Conservation (phyloP, 768 basidiomycete species). For the Suillus placidus region DNA sequence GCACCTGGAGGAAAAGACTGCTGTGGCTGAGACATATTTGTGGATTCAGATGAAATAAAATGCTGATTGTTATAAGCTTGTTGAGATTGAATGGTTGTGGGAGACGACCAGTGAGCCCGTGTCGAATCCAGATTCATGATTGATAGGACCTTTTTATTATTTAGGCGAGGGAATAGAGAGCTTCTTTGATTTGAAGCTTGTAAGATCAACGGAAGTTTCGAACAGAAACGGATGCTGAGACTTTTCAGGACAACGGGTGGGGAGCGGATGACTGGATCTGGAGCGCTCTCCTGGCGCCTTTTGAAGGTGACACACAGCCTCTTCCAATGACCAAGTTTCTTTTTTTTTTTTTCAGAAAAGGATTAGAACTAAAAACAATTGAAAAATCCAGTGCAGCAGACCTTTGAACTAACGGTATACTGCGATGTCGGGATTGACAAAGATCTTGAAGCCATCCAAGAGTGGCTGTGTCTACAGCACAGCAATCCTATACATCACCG, state of each 20-base stretch:
- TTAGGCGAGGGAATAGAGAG: conserved; percentile 39
- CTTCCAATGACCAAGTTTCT: too few species aligned
- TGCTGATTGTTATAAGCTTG: conserved; percentile 34
- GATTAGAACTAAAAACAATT: neutral
- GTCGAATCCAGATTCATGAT: conserved; percentile 40
- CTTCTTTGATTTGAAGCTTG: conserved; percentile 37
- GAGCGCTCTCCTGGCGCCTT: conserved; percentile 19
- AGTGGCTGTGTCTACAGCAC: conserved; percentile 40
- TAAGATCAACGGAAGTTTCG: conserved; percentile 32
- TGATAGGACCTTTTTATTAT: conserved; percentile 37
- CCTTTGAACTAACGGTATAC: neutral
- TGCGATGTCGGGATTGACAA: conserved; percentile 2
- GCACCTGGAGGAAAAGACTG: conserved; percentile 37
- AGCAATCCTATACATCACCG: conserved; percentile 17
- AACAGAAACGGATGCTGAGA: conserved; percentile 24
- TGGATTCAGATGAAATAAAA: conserved; percentile 28
- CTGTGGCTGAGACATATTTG: conserved; percentile 42
- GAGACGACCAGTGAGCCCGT: conserved; percentile 38
- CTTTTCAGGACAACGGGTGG: conserved; percentile 19
- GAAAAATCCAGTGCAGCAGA: conserved; percentile 30
- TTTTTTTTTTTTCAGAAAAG: too few species aligned
- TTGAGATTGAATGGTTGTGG: conserved; percentile 23
- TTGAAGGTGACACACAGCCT: conserved; percentile 28
- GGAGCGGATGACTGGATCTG: conserved; percentile 10
- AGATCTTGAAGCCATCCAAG: conserved; percentile 14